Percentiles rank a stretch among this genome's conserved stretches.
Evolutionary conservation across 805 yeast genomes (phyloP).

Genomic region (Saccharomycopsis capsularis): DNA sequence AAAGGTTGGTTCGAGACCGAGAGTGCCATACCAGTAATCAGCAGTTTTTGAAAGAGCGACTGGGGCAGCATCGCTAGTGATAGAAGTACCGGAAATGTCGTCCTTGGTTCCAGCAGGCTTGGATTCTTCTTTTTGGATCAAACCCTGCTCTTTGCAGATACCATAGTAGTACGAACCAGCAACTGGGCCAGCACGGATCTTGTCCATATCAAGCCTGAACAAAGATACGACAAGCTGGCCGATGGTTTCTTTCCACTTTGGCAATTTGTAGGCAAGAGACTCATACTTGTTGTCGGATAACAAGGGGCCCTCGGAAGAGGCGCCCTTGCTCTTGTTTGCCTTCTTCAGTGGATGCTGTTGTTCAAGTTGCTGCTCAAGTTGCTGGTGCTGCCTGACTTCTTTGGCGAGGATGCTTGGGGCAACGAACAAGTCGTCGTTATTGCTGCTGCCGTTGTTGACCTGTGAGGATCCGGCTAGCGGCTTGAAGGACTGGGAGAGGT

Average conservation of each 20-base stretch:
- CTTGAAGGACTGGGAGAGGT: too few relatives aligned
- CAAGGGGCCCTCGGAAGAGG: constrained; percentile 17
- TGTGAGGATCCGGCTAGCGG: too few relatives aligned
- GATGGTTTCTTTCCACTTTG: constrained; percentile 46
- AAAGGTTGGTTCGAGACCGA: constrained; percentile 77
- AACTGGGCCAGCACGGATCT: constrained; percentile 85
- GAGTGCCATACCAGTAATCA: constrained; percentile 74
- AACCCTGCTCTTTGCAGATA: constrained; percentile 79
- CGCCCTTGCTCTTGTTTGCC: neutral
- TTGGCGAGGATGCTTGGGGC: constrained; percentile 8
- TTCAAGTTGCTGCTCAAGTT: too few relatives aligned
- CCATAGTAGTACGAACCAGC: constrained; percentile 87
- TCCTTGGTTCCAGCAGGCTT: constrained; percentile 59
- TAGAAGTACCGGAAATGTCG: too few relatives aligned
- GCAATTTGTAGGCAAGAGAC: constrained; percentile 33
- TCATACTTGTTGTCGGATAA: constrained; percentile 35
- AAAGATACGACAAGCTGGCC: constrained; percentile 57
- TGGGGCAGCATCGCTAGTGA: constrained; percentile 76
- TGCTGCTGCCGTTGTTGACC: too few relatives aligned
- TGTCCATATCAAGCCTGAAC: constrained; percentile 84
- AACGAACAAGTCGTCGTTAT: neutral
- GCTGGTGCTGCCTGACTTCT: neutral
- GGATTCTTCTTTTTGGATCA: constrained; percentile 69
- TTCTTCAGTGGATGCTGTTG: neutral
- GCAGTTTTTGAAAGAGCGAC: constrained; percentile 61